These are phyloP conservation scores for Pichia membranifaciens DNA, from an alignment of 805 yeast species.

Conservation along the genomic window DNA sequence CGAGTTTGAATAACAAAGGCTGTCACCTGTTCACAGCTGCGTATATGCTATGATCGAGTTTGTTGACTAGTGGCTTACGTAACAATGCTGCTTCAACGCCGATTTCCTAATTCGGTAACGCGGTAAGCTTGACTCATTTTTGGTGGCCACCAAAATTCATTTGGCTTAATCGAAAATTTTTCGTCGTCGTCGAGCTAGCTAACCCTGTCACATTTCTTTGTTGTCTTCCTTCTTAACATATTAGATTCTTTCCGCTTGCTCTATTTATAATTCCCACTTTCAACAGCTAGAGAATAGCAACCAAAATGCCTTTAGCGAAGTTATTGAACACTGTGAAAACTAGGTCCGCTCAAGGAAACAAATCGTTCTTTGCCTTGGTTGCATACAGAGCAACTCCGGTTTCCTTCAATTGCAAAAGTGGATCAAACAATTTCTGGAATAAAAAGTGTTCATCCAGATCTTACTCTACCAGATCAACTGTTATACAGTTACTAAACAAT, in stretches of 20 bases:
- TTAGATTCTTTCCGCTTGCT: no score
- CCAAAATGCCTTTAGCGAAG: conserved; percentile 9
- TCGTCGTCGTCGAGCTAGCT: not conserved
- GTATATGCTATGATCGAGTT: no score
- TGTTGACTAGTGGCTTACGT: no score
- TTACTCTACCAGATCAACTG: conserved; percentile 85
- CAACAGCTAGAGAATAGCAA: no score
- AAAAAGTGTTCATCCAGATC: not conserved
- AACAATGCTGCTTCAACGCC: not conserved
- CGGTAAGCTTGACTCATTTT: conserved; percentile 15
- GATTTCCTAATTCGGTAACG: conserved; percentile 14
- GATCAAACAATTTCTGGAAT: not conserved
- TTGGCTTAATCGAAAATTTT: not conserved
- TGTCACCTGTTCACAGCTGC: no score
- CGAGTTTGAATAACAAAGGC: no score
- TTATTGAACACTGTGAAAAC: conserved; percentile 4
- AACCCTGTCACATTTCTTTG: not conserved
- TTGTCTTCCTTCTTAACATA: not conserved
- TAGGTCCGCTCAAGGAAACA: conserved; percentile 1
- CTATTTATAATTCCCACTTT: no score
- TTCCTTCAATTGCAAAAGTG: not conserved
- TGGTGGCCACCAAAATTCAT: not conserved
- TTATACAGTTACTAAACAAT: conserved; percentile 88
- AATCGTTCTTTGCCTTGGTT: conserved; percentile 9
- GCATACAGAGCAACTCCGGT: conserved; percentile 5